Base-by-base conservation (phyloP, 768 basidiomycete genomes). In the Mycena polygramma region DNA sequence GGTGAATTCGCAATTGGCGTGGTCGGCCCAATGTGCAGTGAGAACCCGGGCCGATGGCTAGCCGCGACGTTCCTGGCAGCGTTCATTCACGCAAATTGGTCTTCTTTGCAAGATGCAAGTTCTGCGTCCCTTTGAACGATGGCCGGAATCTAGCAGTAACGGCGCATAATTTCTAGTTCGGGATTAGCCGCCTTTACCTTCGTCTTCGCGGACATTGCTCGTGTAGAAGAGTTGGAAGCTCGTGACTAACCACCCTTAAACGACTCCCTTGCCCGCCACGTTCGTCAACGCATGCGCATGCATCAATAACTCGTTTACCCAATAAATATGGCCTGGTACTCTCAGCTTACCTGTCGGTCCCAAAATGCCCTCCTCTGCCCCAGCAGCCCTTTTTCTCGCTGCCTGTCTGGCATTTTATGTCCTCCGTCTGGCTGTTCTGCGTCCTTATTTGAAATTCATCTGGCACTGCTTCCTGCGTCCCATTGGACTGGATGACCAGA, bases 381-480 rank as follows among this genome's bases (percentile, higher is more conserved):
- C 41, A 41, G 49, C 72, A 19, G 61, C 65, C 11, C 68, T 73
- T 26, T 57, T 66, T 7, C 14, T 66, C 15, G 46, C 68, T 1
- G 64, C 65, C 19, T 53, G 52, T 48, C 51, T 70, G 4, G 72
- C 72, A 37, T 63, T 67, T 39, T 73, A 67, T 54, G 68, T 73
- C 46, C 36, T 76, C 6, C 52, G 76, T 3, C 68, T 55, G n/a
- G 70, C 75, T 24, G 36, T 75, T 54, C 69, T 87, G 15, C 77
- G 75, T 17, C 84, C 86, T 4, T 83, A 83, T 62, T 69, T 87
- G 61, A 83, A 81, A 68, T 88, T 88, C 64, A 72, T 86, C 57
- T 87, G 86, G 84, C 84, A 88, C 66, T 86, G 85, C 72, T 87
- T 87, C 73, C 61, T 88, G 39, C 80, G 81, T 35, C 85, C 86